These are phyloP conservation scores for Saccharomycopsis schoenii DNA, from an alignment of 805 yeast genomes.

Conservation along the genomic window DNA sequence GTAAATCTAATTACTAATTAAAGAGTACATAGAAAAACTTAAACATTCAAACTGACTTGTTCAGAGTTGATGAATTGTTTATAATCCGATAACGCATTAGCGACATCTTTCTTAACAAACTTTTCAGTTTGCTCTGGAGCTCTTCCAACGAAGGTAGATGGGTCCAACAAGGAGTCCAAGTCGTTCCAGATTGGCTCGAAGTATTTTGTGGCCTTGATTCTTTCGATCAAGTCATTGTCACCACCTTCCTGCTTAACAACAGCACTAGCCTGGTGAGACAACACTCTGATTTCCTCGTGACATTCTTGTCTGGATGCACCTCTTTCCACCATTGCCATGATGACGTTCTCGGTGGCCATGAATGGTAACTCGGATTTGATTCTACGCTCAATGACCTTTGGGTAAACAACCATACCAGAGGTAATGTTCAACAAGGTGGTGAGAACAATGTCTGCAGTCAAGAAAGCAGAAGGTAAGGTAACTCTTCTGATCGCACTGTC, in stretches of 20 bases:
- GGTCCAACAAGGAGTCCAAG: conserved; percentile 73
- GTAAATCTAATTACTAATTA: background rate
- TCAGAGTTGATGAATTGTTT: conserved; percentile 48
- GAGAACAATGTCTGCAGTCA: conserved; percentile 88
- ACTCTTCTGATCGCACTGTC: conserved; percentile 98
- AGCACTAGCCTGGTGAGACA: conserved; percentile 94
- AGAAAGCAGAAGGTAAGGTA: conserved; percentile 90
- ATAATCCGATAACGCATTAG: conserved; percentile 67
- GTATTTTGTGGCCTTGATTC: conserved; percentile 67
- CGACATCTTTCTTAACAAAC: conserved; percentile 78
- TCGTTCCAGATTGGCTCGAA: conserved; percentile 85
- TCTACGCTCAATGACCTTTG: conserved; percentile 96
- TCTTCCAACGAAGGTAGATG: conserved; percentile 93
- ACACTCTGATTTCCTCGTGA: conserved; percentile 93
- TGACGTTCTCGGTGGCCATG: conserved; percentile 98
- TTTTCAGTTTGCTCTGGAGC: conserved; percentile 97
- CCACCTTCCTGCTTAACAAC: conserved; percentile 98
- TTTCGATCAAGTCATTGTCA: conserved; percentile 90
- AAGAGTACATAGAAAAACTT: conserved; percentile 16
- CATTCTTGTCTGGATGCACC: conserved; percentile 98
- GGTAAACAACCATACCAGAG: conserved; percentile 93
- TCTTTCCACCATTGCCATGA: conserved; percentile 98
- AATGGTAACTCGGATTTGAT: conserved; percentile 91
- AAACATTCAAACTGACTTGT: conserved; percentile 74
- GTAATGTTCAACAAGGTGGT: conserved; percentile 87